Evolutionary conservation across 1,284 basidiomycete genomes (phyloP).

Genomic region (Pyrrhoderma noxium): DNA sequence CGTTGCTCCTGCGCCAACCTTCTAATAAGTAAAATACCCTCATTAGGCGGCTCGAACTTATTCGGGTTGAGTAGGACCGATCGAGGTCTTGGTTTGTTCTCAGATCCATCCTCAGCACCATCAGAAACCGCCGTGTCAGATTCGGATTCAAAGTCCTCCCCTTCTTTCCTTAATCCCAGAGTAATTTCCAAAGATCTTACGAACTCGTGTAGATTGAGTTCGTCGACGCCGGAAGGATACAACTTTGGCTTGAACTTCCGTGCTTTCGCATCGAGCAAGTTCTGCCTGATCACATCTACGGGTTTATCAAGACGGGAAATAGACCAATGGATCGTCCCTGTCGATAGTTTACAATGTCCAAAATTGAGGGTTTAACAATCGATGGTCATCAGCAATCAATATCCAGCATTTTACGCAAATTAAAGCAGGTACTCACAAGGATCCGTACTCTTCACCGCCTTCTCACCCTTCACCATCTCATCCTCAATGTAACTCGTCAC

Average conservation of each 20-base stretch:
- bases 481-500: no score
- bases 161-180: no score
- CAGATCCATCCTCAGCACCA: no score
- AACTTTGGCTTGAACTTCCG: slow-evolving; percentile 37
- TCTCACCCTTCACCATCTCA: no score
- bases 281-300: slow-evolving; percentile 28
- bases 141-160: no score
- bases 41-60: background rate
- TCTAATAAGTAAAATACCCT: background rate
- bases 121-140: no score
- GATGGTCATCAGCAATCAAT: no score
- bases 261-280: slow-evolving; percentile 28
- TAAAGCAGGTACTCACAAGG: slow-evolving; percentile 43
- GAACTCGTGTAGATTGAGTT: slow-evolving; percentile 11
- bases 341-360: background rate
- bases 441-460: slow-evolving; percentile 9
- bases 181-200: no score
- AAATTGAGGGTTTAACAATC: background rate
- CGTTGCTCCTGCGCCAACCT: slow-evolving; percentile 1
- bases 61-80: background rate
- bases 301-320: slow-evolving; percentile 32
- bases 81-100: no score
- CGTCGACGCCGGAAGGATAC: slow-evolving; percentile 38
- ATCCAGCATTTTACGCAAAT: no score
- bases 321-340: slow-evolving; percentile 54